Conservation (phyloP, 164 flowering plant species). For the Santalum album region DNA sequence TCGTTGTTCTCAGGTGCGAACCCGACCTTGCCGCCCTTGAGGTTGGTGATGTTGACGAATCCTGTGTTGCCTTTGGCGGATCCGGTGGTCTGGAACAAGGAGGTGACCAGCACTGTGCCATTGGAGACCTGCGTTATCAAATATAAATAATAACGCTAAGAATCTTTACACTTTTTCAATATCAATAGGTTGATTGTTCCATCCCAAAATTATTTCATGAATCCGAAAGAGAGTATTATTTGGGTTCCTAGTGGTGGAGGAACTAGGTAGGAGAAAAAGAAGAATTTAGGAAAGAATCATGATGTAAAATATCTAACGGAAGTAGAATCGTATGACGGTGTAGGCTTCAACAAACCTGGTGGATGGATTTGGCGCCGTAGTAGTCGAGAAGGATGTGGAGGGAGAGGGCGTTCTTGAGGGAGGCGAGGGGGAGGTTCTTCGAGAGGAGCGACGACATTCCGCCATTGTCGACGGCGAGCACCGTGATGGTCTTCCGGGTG, state of each 20-base stretch:
- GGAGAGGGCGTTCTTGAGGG: slow-evolving; percentile 60
- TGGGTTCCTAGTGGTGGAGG: too few species aligned
- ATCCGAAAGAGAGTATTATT: too few species aligned
- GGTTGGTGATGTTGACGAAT: slow-evolving; percentile 83
- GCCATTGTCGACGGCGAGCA: slow-evolving; percentile 52
- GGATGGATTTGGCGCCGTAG: slow-evolving; percentile 58
- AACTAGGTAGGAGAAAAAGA: too few species aligned
- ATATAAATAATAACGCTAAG: too few species aligned
- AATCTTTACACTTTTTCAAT: too few species aligned
- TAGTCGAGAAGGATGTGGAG: slow-evolving; percentile 12
- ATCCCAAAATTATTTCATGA: too few species aligned
- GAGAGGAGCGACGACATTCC: slow-evolving; percentile 53
- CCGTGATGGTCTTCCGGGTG: slow-evolving; percentile 72
- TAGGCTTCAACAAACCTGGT: too few species aligned
- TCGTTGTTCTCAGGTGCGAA: slow-evolving; percentile 44
- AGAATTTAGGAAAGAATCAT: too few species aligned
- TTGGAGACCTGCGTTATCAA: too few species aligned
- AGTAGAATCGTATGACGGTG: too few species aligned
- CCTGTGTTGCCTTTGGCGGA: slow-evolving; percentile 61
- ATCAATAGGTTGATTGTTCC: too few species aligned
- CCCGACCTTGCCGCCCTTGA: slow-evolving; percentile 69
- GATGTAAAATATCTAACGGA: too few species aligned
- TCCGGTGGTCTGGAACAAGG: slow-evolving; percentile 69
- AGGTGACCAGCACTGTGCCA: slow-evolving; percentile 45
- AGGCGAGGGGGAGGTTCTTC: slow-evolving; percentile 41